Evolutionary conservation across 2,329 filamentous ascomycete genomes (phyloP).

Genomic region (Trichoderma sp.): DNA sequence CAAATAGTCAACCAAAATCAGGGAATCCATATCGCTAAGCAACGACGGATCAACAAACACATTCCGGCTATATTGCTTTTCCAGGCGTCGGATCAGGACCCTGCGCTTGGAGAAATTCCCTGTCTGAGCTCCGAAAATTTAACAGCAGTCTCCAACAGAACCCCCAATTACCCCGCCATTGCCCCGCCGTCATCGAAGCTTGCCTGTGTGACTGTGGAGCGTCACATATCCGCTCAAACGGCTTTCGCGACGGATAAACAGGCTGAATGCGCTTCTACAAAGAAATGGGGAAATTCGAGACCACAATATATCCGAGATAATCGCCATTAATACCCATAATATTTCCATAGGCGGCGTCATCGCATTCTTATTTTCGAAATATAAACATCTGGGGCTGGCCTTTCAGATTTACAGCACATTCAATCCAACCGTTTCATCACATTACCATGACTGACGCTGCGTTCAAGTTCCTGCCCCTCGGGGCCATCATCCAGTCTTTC

Average conservation of each 20-base stretch:
- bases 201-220: background rate
- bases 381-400: background rate
- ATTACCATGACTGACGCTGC: conserved; percentile 44
- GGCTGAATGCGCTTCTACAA: conserved; percentile 3
- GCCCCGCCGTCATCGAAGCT: conserved; percentile 12
- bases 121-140: background rate
- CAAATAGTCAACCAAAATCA: background rate
- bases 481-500: conserved; percentile 80
- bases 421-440: background rate
- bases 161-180: conserved; percentile 14
- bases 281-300: background rate
- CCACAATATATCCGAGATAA: conserved; percentile 13
- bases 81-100: background rate
- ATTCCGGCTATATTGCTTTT: background rate
- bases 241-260: background rate
- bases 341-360: background rate
- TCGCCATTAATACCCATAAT: conserved; percentile 1
- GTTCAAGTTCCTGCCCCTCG: conserved; percentile 68
- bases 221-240: conserved; percentile 12
- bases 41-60: background rate
- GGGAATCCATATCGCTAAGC: background rate
- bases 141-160: background rate
- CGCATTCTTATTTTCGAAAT: background rate
- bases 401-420: background rate
- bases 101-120: background rate